A percentile compares a stretch with the other conserved stretches of the same genome.
Conservation (phyloP, 345 rosid genomes). For the Aquilaria malaccensis region DNA sequence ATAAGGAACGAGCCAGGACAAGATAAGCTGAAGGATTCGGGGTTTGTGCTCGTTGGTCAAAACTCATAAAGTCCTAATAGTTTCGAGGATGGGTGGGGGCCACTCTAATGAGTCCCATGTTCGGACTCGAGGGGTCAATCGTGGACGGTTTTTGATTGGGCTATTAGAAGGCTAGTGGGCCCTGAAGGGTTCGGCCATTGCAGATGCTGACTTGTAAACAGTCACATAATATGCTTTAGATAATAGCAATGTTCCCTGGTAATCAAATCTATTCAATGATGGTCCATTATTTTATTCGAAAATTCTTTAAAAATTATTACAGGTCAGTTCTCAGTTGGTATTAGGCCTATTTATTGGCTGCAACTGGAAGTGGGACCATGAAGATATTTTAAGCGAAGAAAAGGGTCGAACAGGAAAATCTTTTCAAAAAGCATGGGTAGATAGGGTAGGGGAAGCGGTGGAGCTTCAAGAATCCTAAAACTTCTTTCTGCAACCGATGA, state of each 20-base stretch:
- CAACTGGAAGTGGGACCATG: not conserved
- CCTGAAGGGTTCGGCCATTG: constrained; percentile 2
- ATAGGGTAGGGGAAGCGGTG: not conserved
- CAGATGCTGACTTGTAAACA: constrained; percentile 9
- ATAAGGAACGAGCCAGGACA: no score
- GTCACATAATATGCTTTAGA: constrained; percentile 3
- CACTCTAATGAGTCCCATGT: no score
- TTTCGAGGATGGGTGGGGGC: no score
- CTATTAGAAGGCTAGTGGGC: not conserved
- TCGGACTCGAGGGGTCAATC: not conserved
- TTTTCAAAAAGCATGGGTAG: not conserved
- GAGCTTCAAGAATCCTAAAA: constrained; percentile 6
- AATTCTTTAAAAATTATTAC: not conserved
- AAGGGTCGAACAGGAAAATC: not conserved
- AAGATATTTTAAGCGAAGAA: not conserved
- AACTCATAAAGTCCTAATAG: no score
- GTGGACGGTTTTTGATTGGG: not conserved
- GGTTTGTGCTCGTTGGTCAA: no score
- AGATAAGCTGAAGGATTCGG: no score
- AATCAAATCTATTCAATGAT: not conserved
- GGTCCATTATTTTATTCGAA: not conserved
- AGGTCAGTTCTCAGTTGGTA: not conserved
- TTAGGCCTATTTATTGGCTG: not conserved
- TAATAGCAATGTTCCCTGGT: not conserved
- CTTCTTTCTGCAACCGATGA: no score